Base-by-base conservation (phyloP, 176 grass and related monocot genomes). In the Triticum monococcum region DNA sequence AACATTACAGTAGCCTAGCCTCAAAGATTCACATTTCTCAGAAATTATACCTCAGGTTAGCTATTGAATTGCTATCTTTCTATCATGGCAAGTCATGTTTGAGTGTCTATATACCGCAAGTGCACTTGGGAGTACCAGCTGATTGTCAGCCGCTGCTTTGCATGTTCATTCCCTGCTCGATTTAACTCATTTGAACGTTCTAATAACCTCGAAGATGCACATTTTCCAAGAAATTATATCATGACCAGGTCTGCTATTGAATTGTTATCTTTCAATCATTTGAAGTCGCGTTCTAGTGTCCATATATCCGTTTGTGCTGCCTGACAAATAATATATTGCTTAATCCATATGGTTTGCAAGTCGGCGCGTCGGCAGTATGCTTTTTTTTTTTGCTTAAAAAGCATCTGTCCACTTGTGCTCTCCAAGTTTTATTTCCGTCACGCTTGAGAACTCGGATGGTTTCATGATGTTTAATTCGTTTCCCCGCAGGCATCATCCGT, bases 381-480 rank as follows among this genome's bases (percentile, higher is more conserved):
- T 40, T 40, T 0, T 66, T 9, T 64, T 65, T 66, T 9, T 64
- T 65, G 67, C 79, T n/a, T 8, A 56, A n/a, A 41, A n/a, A 31
- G 24, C 7, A 67, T 2, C 7, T 12, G 32, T n/a, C 4, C 33
- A 32, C 6, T 28, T 75, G n/a, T 56, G 3, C 64, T 74, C 2
- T 23, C 14, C 41, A 16, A 30, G 71, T 69, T 41, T 74, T 25
- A 41, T 80, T 80, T 16, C 16, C 10, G 16, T 57, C 8, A 4
- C 0, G 5, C 52, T 79, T 54, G 73, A 56, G 16, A 22, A 75
- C 45, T 72, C 12, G 48, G 65, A 64, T 90, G 74, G 22, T 73
- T 66, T 68, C 26, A 90, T 87, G 14, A 17, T 61, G 22, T 56
- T 22, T 64, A 20, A 28, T 41, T 64, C 12, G 81, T 54, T 65